phyloP scores from a whole-genome alignment of 495 filamentous ascomycete species.

The Parathielavia hyrcaniae region DNA sequence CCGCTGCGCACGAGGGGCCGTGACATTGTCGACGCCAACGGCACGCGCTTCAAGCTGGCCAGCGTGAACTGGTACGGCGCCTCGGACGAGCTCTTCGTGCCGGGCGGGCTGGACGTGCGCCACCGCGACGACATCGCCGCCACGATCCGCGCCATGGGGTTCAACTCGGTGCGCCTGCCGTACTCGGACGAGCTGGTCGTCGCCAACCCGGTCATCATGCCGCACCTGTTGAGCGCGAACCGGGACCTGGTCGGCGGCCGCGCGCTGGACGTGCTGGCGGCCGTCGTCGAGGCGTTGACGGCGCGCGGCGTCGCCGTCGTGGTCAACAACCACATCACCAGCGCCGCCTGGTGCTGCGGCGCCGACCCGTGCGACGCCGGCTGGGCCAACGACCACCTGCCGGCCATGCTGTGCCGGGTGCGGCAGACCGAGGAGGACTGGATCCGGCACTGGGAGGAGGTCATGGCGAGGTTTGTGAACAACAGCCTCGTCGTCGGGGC shows the following conservation, averaged over 20 bases:
- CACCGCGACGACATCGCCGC: conserved; percentile 51
- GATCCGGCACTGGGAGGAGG: conserved; percentile 54
- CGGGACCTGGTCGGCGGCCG: conserved; percentile 46
- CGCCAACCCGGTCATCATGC: conserved; percentile 44
- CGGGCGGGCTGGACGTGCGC: conserved; percentile 51
- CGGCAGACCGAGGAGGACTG: conserved; percentile 52
- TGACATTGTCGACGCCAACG: conserved; percentile 49
- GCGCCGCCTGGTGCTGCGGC: conserved; percentile 56
- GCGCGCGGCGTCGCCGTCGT: conserved; percentile 53
- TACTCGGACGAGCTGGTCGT: conserved; percentile 58
- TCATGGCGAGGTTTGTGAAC: conserved; percentile 47
- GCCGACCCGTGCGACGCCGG: conserved; percentile 53
- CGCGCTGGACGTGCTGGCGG: conserved; percentile 51
- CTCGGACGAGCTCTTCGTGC: conserved; percentile 54
- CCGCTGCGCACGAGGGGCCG: conserved; percentile 50
- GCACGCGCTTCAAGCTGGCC: conserved; percentile 48
- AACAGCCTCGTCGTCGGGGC: conserved; percentile 53
- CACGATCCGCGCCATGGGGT: conserved; percentile 49
- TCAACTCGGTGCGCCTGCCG: conserved; percentile 58
- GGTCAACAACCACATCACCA: conserved; percentile 58
- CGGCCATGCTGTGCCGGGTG: conserved; percentile 46
- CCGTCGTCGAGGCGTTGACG: conserved; percentile 50
- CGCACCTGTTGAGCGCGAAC: conserved; percentile 47
- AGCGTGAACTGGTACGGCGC: conserved; percentile 61
- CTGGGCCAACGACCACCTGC: conserved; percentile 52